Evolutionary conservation across 1,139 yeast genomes (phyloP).

Genomic region (Suhomyces chickasaworum): DNA sequence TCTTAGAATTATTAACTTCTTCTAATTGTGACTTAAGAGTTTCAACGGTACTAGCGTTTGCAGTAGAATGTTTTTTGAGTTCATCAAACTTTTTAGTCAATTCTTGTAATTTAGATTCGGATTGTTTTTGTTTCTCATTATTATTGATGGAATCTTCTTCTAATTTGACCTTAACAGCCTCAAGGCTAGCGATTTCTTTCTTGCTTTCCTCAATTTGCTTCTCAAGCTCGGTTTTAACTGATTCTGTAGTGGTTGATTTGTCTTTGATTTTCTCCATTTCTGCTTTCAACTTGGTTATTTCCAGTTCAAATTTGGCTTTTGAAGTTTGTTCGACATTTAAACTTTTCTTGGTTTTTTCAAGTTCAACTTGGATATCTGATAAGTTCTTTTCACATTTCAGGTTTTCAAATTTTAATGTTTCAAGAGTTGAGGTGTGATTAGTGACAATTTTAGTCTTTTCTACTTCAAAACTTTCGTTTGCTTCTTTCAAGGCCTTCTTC

Average conservation of each 20-base stretch:
- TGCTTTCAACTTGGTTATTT: constrained; percentile 5
- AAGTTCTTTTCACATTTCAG: neutral
- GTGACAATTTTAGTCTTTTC: neutral
- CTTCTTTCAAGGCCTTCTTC: neutral
- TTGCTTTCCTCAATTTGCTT: neutral
- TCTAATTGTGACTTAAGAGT: neutral
- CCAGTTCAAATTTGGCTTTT: constrained; percentile 2
- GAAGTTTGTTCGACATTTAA: neutral
- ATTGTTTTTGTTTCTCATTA: neutral
- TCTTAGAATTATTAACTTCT: neutral
- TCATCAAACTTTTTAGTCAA: neutral
- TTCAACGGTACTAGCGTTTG: neutral
- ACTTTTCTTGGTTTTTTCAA: neutral
- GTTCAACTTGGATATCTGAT: neutral
- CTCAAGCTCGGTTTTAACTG: neutral
- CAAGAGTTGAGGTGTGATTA: constrained; percentile 3
- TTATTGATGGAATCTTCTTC: neutral
- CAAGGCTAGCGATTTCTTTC: neutral
- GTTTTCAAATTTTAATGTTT: neutral
- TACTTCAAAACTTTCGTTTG: constrained; percentile 7
- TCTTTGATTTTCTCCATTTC: neutral
- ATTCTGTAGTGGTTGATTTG: neutral
- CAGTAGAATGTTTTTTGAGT: neutral
- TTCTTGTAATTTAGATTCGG: neutral
- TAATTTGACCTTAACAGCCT: neutral